Conservation (phyloP, 2,329 filamentous ascomycete species). For the Hymenoscyphus occultus region DNA sequence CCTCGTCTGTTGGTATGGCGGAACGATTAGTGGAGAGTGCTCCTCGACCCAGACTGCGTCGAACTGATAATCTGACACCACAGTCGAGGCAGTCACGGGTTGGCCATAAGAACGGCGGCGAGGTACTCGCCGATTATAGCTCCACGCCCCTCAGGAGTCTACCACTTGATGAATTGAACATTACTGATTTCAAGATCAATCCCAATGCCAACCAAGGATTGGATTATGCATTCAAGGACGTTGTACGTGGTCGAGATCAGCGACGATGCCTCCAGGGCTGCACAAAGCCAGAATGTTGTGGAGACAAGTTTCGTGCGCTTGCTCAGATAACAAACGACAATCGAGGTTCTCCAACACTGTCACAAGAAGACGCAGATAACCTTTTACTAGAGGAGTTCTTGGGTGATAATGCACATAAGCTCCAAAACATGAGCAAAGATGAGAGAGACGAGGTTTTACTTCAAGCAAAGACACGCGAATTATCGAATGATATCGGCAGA, state of each 20-base stretch:
- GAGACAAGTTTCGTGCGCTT: constrained; percentile 37
- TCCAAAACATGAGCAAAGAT: constrained; percentile 54
- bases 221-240: constrained; percentile 58
- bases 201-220: constrained; percentile 56
- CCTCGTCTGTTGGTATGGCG: background rate
- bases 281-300: constrained; percentile 54
- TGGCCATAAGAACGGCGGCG: background rate
- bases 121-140: constrained; percentile 8
- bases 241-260: constrained; percentile 55
- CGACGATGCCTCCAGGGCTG: constrained; percentile 61
- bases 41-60: background rate
- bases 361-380: constrained; percentile 43
- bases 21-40: background rate
- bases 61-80: constrained; percentile 3
- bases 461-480: constrained; percentile 69
- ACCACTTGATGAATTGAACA: constrained; percentile 40
- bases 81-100: background rate
- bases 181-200: constrained; percentile 64
- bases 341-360: constrained; percentile 21
- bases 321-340: constrained; percentile 26
- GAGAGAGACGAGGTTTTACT: constrained; percentile 66
- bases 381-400: constrained; percentile 55
- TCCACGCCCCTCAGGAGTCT: constrained; percentile 41
- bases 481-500: constrained; percentile 73
- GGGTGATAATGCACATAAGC: constrained; percentile 54